Evolutionary conservation across 202 grass and related monocot genomes (phyloP).

Genomic region (Digitaria exilis): DNA sequence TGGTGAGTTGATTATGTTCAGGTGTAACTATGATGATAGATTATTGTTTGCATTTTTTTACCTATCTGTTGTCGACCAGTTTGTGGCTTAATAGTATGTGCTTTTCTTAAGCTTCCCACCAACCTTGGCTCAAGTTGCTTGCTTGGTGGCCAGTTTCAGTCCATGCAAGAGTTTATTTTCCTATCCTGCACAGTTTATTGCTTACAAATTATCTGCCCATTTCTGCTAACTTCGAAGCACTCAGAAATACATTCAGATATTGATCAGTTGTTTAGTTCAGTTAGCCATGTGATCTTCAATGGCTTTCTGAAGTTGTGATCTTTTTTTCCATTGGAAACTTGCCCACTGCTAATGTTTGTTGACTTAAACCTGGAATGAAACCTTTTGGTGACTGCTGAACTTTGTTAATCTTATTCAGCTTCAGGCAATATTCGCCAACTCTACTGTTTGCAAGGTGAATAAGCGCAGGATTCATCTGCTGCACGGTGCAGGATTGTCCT

Average conservation of each 20-base stretch:
- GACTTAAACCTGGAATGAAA: constrained; percentile 7
- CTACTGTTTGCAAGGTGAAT: constrained; percentile 94
- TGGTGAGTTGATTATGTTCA: constrained; percentile 50
- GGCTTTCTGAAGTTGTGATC: not conserved
- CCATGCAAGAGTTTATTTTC: constrained; percentile 7
- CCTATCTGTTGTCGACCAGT: not conserved
- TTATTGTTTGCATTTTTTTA: constrained; percentile 5
- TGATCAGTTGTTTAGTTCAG: not conserved
- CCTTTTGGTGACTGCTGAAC: not conserved
- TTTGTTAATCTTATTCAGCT: constrained; percentile 50
- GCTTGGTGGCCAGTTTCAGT: not conserved
- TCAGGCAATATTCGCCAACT: constrained; percentile 95
- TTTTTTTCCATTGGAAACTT: constrained; percentile 1
- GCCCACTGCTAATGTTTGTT: not conserved
- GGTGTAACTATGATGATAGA: constrained; percentile 28
- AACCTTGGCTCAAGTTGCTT: constrained; percentile 1
- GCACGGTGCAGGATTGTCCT: not conserved
- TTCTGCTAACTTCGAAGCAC: not conserved
- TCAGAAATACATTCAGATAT: not conserved
- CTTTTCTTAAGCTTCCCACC: not conserved
- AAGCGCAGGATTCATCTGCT: constrained; percentile 19
- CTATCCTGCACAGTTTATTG: constrained; percentile 1
- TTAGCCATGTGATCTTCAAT: not conserved
- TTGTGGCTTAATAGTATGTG: not conserved
- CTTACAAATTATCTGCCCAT: not conserved